Evolutionary conservation across 1,284 basidiomycete species (phyloP), one percentile per base, ranked within the genome.

Genomic region (Anthracocystis walkeri): DNA sequence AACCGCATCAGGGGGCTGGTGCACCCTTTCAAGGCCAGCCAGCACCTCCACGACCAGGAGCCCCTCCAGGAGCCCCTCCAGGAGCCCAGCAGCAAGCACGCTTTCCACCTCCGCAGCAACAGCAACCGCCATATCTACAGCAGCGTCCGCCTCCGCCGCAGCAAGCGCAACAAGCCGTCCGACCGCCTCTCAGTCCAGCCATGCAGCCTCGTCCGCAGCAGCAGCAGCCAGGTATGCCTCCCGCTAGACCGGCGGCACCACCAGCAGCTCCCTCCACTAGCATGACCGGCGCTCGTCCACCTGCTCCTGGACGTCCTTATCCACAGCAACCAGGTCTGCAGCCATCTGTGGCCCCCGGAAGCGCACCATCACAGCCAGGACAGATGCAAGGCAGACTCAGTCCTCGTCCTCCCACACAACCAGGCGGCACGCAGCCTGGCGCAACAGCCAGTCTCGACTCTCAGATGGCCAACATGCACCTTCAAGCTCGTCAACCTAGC

Each of bases 401-500:
- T 48, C 73, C 73, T 41, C 63, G 67, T 40, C 73, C 75, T 11
- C 55, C 65, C 27, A 53, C 58, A 33, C 67, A 69, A 35, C 60
- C 59, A 18, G 65, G 54, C 23, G 46, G 31, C 31, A 2, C 7
- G 10, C 65, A 67, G 42, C 62, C 58, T 21, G 64, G 55, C 16
- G 48, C 48, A 7, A 52, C 58, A 42, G 66, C 56, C 4, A 46
- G 52, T 12, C 45, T 68, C 21, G 59, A 72, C 40, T 54, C 71
- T 16, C 78, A 78, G 35, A 78, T 81, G 78, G 73, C 65, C 2
- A 60, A 48, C 4, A 62, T 80, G 29, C 69, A 77, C 40, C 60
- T 81, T 12, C 65, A 71, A 35, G 58, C 55, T 33, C 62, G 56
- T 20, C 76, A 69, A 23, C 64, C 66, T 2, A 60, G 55, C 38